A percentile compares a stretch with the other conserved stretches of the same genome.
Evolutionary conservation across 768 basidiomycete species (phyloP).

Genomic region (Sporobolomyces phaffii): DNA sequence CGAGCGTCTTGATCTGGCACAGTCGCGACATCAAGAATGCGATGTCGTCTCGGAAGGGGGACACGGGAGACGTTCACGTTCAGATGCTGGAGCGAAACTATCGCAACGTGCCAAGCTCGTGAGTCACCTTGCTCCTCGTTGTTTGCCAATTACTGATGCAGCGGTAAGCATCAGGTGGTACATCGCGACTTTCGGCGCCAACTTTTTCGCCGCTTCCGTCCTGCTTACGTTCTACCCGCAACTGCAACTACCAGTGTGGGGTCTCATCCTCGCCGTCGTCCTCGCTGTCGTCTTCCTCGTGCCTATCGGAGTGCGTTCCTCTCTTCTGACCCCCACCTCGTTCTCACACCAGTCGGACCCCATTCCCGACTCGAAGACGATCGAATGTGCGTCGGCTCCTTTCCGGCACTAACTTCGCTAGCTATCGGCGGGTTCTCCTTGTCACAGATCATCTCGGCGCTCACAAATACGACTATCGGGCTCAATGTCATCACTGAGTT

Average conservation of each 20-base stretch:
- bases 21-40: conserved; percentile 38
- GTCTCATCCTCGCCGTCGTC: conserved; percentile 38
- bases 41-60: conserved; percentile 6
- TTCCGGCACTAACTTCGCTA: no score
- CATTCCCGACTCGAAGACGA: not conserved
- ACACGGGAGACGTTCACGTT: not conserved
- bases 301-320: conserved; percentile 22
- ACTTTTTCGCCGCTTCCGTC: conserved; percentile 28
- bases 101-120: conserved; percentile 21
- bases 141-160: not conserved
- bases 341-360: not conserved
- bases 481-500: conserved; percentile 46
- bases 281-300: conserved; percentile 41
- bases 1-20: conserved; percentile 41
- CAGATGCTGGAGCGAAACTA: conserved; percentile 36
- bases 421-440: no score
- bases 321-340: not conserved
- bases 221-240: conserved; percentile 36
- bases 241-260: conserved; percentile 44
- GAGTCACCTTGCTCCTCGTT: conserved; percentile 1
- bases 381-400: no score
- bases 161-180: conserved; percentile 28
- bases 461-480: conserved; percentile 37
- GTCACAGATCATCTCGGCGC: conserved; percentile 29
- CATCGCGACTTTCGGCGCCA: conserved; percentile 19